phyloP scores from a whole-genome alignment of 2,329 filamentous ascomycete species.

The Mycocentrospora acerina region DNA sequence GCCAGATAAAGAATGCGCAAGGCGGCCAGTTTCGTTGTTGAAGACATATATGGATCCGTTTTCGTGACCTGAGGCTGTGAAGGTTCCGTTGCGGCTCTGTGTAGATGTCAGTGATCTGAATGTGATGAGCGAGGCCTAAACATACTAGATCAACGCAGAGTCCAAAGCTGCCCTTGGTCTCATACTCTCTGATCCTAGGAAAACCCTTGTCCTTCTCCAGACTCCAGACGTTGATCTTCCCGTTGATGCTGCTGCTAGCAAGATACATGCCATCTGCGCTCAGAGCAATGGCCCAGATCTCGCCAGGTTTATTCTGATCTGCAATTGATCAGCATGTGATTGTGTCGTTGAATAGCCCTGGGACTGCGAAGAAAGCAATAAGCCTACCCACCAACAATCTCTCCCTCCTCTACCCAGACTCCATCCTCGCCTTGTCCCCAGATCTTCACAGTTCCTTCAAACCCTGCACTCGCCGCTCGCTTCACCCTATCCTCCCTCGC shows the following conservation, averaged over 20 bases:
- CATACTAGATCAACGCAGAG: constrained; percentile 77
- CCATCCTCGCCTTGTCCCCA: constrained; percentile 65
- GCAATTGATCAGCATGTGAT: too few species aligned
- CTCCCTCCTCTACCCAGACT: constrained; percentile 55
- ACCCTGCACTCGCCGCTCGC: constrained; percentile 79
- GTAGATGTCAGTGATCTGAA: constrained; percentile 2
- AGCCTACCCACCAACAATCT: constrained; percentile 45
- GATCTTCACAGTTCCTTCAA: constrained; percentile 83
- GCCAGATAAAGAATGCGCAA: constrained; percentile 83
- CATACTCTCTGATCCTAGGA: constrained; percentile 75
- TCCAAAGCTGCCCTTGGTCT: constrained; percentile 91
- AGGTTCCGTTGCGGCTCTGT: constrained; percentile 71
- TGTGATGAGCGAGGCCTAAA: background rate
- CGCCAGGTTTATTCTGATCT: constrained; percentile 62
- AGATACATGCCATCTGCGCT: constrained; percentile 82
- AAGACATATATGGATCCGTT: constrained; percentile 93
- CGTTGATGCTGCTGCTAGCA: constrained; percentile 84
- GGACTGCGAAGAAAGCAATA: constrained; percentile 18
- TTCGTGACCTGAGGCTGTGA: constrained; percentile 90
- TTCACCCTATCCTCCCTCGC: constrained; percentile 61
- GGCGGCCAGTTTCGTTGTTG: constrained; percentile 83
- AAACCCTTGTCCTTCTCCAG: constrained; percentile 51
- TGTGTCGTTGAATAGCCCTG: too few species aligned
- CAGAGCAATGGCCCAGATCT: constrained; percentile 85
- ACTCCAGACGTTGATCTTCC: constrained; percentile 88